Evolutionary conservation across 2,329 filamentous ascomycete species (phyloP), one percentile per base, ranked within the genome.

Genomic region (Aspergillus sp.): DNA sequence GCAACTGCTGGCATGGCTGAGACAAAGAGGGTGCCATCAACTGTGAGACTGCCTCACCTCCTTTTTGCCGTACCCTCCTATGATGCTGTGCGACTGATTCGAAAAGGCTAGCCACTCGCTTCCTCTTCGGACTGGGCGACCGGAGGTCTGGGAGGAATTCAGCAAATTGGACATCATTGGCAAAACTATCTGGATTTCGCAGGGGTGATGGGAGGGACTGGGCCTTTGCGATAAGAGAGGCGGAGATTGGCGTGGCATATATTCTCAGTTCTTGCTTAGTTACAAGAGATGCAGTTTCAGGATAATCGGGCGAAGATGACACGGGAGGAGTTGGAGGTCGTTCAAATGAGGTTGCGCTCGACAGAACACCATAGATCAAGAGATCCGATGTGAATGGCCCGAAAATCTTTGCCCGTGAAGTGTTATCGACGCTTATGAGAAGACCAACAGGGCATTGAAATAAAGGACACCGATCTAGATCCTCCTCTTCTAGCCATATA

Each of bases 31-130:
- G 50, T 7, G 65, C 65, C 64, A 68, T 68, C 44, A 68, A 43
- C 42, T 66, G 65, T 2, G 66, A 65, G n/a, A 69, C 66, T 11
- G 57, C 62, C 47, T 65, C 62, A 5, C 65, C 66, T 33, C 67
- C 67, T 38, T 61, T 64, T 49, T 67, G 64, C 31, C 66, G 62
- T 19, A 70, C 65, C 38, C 59, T 56, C 29, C 60, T 64, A 45
- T 71, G 67, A 53, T 69, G 66, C 39, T 69, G 65, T 4, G 66
- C 60, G 7, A 65, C 68, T 4, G 61, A 60, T 45, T 71, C 67
- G 36, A 71, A 71, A 2, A 71, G 55, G 1, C 60, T 69, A 33
- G 65, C 62, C n/a, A 70, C 65, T 31, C 67, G 61, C 51, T 69
- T 70, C 35, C 68, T 60, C 47, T 70, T 71, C 3, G 67, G 67